Evolutionary conservation across 2,329 filamentous ascomycete species (phyloP), one percentile per base, ranked within the genome.

Genomic region (Microascus cirrosus): DNA sequence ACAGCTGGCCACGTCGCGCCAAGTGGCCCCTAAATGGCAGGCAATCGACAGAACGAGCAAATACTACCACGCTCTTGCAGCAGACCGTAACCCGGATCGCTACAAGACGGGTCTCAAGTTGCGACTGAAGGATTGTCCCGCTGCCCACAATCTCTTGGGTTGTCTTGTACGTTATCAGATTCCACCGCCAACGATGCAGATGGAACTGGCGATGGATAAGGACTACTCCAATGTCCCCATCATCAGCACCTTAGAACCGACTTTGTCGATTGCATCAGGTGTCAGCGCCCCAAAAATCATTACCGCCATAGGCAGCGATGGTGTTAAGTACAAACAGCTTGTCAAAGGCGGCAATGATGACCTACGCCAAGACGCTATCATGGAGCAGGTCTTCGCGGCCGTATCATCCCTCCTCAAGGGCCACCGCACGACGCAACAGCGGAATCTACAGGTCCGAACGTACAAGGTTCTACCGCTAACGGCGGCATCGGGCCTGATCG

Each of bases 381-480:
- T 99, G 95, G 95, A 99, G 71, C 94, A 99, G 72, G 94, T 99
- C 1, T 99, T 99, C 69, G 90, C 92, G 59, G 91, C 95, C 71
- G 94, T 96, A 24, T 97, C 91, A 59, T 89, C 89, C 56, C 82
- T 99, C 24, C 77, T 99, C 28, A 89, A 89, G 68, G 86, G 89
- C 54, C 91, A 97, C 69, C 86, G 90, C 58, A 82, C 86, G 13
- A 96, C 94, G 2, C 87, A 91, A 45, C 91, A 96, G 67, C 86
- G 94, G 6, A 89, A 89, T 62, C 78, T 99, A 12, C 89, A 87
- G 10, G 95, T 99, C 66, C 82, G 95, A 59, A 97, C 94, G 0
- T 99, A 99, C 79, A 96, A 96, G 71, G 94, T 99, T 7, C 77
- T 99, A 2, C 94, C 94, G 0, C 77, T 99, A 50, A 95, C 90